These are phyloP conservation scores for Amaranthus hypochondriacus DNA, from an alignment of 148 eudicot species.

Conservation along the genomic window DNA sequence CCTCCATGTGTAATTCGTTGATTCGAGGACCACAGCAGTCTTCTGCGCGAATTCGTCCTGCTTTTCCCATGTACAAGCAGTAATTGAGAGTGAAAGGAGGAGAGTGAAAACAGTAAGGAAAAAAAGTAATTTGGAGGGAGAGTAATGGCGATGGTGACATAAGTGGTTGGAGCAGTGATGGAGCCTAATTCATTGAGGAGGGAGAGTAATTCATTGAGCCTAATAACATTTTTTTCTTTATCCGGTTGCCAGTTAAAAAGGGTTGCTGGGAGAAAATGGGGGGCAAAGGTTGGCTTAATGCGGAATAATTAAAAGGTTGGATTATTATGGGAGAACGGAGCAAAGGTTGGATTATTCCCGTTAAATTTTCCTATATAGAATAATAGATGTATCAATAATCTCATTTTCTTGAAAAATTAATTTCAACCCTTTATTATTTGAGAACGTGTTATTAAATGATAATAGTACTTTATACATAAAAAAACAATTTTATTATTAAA, in stretches of 20 bases:
- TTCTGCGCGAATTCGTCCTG: neutral
- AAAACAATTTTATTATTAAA: too few relatives aligned
- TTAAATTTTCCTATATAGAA: too few relatives aligned
- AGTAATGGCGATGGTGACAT: neutral
- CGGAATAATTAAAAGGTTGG: too few relatives aligned
- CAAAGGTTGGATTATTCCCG: too few relatives aligned
- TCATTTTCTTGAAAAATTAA: too few relatives aligned
- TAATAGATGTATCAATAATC: too few relatives aligned
- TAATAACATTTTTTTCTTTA: too few relatives aligned
- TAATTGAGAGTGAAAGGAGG: neutral
- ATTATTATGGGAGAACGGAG: too few relatives aligned
- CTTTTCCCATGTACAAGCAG: neutral
- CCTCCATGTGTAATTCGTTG: neutral
- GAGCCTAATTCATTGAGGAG: neutral
- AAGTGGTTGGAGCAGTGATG: neutral
- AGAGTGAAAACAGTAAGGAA: neutral
- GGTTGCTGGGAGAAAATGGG: neutral
- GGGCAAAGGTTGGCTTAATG: neutral
- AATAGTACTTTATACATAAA: too few relatives aligned
- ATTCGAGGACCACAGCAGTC: neutral
- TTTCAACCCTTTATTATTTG: too few relatives aligned
- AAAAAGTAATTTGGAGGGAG: neutral
- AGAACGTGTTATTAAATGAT: too few relatives aligned
- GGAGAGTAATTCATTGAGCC: neutral
- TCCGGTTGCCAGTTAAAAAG: neutral